Base-by-base conservation (phyloP, 2,329 filamentous ascomycete species). In the Dactylella cylindrospora region DNA sequence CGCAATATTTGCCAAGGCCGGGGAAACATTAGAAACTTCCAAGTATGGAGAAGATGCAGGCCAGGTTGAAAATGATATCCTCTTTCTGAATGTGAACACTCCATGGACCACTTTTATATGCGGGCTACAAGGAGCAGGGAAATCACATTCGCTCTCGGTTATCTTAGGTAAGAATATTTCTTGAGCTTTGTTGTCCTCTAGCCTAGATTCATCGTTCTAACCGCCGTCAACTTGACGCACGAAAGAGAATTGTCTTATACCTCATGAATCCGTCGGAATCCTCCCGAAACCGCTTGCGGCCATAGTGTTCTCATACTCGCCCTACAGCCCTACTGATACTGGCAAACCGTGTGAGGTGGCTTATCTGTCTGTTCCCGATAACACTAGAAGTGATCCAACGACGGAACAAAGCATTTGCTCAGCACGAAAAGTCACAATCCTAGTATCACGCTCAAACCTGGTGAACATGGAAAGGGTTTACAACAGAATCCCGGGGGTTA, bases 401-500 rank as follows among this genome's bases (percentile, higher is more conserved):
- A 9, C 28, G 28, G 40, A 31, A 28, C 26, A 45, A 6, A 5
- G 10, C 12, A 25, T 17, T 12, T n/a, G 20, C 20, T n/a, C n/a
- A 35, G 59, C 44, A 1, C 26, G 26, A 35, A 50, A 33, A 17
- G 68, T 70, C 1, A 65, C 59, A 5, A 67, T 70, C 10, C 46
- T 70, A 3, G 67, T 66, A 12, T 69, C 68, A 2, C 67, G 67
- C 10, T 67, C 65, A 23, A 70, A 70, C 39, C 65, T 66, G 22
- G 15, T 45, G 17, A 66, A 64, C 9, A 64, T 69, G 33, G 33
- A 65, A 25, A 43, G 45, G 3, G 65, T 66, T 17, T 70, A 70
- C 55, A 59, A 45, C 33, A 62, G 67, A 40, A 68, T 70, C 22
- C 68, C 68, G 7, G 59, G 55, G 13, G 66, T 69, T 4, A 64